A percentile compares a stretch with the other conserved stretches of the same genome.
phyloP scores from a whole-genome alignment of 1,284 basidiomycete species.

The Rhodotorula mucilaginosa region DNA sequence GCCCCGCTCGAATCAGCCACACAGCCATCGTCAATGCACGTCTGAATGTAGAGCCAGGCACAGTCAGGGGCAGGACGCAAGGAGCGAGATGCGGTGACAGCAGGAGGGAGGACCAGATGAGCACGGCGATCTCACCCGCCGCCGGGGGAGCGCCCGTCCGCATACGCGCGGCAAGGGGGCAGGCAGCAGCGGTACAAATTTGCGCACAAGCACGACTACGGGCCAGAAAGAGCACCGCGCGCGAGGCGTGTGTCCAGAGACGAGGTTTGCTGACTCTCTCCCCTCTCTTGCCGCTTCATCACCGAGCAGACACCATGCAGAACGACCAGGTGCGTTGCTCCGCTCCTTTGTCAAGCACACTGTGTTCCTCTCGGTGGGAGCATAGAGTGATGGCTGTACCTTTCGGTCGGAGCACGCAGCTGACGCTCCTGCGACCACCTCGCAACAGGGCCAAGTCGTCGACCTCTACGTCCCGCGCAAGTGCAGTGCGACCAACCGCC shows the following conservation, averaged over 20 bases:
- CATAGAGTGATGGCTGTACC: no score
- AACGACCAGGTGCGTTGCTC: constrained; percentile 51
- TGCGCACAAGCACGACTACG: background rate
- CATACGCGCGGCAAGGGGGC: no score
- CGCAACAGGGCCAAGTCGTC: constrained; percentile 84
- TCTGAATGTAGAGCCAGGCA: no score
- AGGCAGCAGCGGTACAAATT: background rate
- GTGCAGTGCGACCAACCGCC: constrained; percentile 80
- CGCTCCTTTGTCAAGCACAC: background rate
- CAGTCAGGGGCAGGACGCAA: background rate
- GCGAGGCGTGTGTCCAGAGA: no score
- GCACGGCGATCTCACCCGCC: background rate
- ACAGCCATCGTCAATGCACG: no score
- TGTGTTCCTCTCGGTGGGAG: no score
- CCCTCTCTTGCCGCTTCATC: no score
- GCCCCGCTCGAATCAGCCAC: no score
- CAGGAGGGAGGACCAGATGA: background rate
- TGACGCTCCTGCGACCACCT: no score
- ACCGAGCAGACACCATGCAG: constrained; percentile 50
- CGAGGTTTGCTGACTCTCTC: background rate
- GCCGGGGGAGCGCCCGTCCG: background rate
- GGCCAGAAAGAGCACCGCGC: background rate
- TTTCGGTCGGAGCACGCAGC: no score
- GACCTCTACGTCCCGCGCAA: constrained; percentile 99
- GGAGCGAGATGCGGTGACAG: background rate